phyloP scores from a whole-genome alignment of 331 rosid species.

The Pyracantha coccinea region DNA sequence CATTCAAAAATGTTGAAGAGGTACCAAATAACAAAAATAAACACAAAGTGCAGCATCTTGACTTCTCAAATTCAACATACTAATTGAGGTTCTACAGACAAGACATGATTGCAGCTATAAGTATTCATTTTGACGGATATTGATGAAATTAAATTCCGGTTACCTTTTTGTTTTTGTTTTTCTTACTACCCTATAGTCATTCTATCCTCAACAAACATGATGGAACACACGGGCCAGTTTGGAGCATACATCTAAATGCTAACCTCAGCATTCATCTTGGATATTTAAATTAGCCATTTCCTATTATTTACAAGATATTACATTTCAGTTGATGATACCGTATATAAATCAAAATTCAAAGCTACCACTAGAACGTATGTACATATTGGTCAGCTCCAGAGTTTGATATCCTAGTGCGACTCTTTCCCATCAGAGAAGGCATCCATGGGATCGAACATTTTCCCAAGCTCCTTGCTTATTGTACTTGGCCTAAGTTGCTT shows the following conservation, averaged over 20 bases:
- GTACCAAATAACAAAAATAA: background rate
- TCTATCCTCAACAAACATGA: background rate
- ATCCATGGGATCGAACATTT: constrained; percentile 75
- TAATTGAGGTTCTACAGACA: background rate
- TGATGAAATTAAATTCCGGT: too few relatives aligned
- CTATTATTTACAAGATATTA: background rate
- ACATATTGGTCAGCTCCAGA: constrained; percentile 33
- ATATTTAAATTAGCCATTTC: background rate
- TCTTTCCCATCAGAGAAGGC: constrained; percentile 64
- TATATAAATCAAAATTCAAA: background rate
- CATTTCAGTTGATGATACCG: background rate
- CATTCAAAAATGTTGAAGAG: background rate
- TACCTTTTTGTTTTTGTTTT: too few relatives aligned
- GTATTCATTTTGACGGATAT: background rate
- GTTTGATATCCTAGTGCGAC: constrained; percentile 69
- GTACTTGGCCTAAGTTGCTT: constrained; percentile 38
- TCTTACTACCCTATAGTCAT: too few relatives aligned
- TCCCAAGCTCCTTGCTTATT: constrained; percentile 66
- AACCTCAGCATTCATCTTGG: background rate
- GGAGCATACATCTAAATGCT: background rate
- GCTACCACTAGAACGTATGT: background rate
- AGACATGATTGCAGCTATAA: background rate
- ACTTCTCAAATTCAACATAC: background rate
- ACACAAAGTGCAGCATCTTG: too few relatives aligned
- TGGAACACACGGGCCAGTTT: background rate